Conservation (phyloP, 2,329 filamentous ascomycete genomes). For the Aspergillus clavatus region DNA sequence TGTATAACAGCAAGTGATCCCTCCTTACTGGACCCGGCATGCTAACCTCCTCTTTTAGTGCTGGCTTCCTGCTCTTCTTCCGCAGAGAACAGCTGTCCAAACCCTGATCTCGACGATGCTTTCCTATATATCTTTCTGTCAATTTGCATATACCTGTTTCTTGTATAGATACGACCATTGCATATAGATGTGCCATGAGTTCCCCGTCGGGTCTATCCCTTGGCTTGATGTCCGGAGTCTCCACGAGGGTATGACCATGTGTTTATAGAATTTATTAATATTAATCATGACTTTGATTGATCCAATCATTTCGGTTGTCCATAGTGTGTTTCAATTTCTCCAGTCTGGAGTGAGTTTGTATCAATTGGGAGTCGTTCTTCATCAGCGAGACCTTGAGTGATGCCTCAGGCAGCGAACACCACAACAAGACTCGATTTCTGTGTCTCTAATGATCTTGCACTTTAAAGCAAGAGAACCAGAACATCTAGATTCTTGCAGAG, state of each 20-base stretch:
- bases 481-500: too few species aligned
- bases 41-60: conserved; percentile 16
- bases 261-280: not conserved
- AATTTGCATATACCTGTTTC: not conserved
- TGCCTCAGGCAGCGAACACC: too few species aligned
- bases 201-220: not conserved
- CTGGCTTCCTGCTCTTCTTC: conserved; percentile 38
- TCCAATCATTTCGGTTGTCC: too few species aligned
- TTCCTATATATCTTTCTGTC: not conserved
- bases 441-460: too few species aligned
- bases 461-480: too few species aligned
- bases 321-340: too few species aligned
- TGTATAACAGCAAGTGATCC: conserved; percentile 19
- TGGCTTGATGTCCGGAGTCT: not conserved
- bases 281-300: conserved; percentile 5
- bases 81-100: conserved; percentile 41
- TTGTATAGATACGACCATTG: not conserved
- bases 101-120: conserved; percentile 22
- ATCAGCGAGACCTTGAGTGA: too few species aligned
- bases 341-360: too few species aligned
- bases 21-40: too few species aligned
- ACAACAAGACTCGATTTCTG: too few species aligned
- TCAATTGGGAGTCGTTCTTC: too few species aligned
- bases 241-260: not conserved
- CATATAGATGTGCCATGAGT: not conserved